These are phyloP conservation scores for Cadophora malorum DNA, from an alignment of 2,329 filamentous ascomycete species.

Conservation along the genomic window DNA sequence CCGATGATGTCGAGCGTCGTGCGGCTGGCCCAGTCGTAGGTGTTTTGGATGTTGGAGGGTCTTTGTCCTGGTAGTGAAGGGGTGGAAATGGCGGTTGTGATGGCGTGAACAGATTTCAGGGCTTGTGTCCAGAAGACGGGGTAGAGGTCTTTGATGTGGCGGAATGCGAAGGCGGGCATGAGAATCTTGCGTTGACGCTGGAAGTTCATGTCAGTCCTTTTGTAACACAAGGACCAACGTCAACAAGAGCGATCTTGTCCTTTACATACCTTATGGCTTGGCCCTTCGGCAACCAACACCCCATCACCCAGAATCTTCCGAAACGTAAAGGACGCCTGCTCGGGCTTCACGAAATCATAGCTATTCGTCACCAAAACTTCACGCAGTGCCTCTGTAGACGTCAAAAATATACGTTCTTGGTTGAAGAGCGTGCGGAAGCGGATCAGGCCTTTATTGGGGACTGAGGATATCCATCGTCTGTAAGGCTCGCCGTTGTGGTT, in stretches of 20 bases:
- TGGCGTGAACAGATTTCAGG: neutral
- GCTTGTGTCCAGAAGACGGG: slow-evolving; percentile 73
- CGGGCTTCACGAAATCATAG: slow-evolving; percentile 73
- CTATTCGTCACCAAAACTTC: slow-evolving; percentile 73
- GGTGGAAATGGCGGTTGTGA: neutral
- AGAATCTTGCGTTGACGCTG: slow-evolving; percentile 72
- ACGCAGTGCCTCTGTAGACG: slow-evolving; percentile 65
- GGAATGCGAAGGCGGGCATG: slow-evolving; percentile 82
- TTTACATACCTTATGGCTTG: slow-evolving; percentile 78
- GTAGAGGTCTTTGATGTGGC: slow-evolving; percentile 84
- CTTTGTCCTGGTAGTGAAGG: neutral
- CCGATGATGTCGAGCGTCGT: slow-evolving; percentile 79
- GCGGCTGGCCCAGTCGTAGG: slow-evolving; percentile 63
- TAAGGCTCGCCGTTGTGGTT: slow-evolving; percentile 13
- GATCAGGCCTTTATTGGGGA: slow-evolving; percentile 70
- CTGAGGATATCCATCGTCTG: neutral
- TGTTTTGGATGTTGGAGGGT: neutral
- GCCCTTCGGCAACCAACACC: slow-evolving; percentile 81
- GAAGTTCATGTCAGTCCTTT: too few relatives aligned
- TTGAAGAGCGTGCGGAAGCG: slow-evolving; percentile 69
- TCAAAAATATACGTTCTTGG: slow-evolving; percentile 65
- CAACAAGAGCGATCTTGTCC: too few relatives aligned
- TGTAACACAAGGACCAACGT: too few relatives aligned
- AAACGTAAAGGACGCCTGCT: slow-evolving; percentile 47
- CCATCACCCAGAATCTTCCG: slow-evolving; percentile 72